Percentiles rank a stretch among this genome's conserved stretches.
phyloP scores from a whole-genome alignment of 345 rosid genomes.

The Populus alba region DNA sequence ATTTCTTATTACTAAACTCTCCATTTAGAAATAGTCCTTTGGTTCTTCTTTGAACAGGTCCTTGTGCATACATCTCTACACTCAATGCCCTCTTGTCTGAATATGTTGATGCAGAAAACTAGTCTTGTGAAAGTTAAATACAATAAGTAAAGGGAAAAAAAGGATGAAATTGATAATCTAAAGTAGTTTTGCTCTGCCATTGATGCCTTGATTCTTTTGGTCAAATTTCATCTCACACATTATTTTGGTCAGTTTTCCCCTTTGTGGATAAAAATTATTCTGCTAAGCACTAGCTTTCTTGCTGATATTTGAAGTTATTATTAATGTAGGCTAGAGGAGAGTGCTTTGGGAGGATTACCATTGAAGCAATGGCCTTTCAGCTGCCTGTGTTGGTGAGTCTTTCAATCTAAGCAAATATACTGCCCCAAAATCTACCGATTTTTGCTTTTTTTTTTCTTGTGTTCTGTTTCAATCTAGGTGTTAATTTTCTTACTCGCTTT shows the following conservation, averaged over 20 bases:
- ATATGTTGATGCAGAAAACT: no score
- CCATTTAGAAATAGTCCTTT: no score
- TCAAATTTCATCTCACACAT: no score
- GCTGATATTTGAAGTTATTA: not conserved
- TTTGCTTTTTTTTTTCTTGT: not conserved
- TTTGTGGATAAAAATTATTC: not conserved
- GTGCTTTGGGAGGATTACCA: conserved; percentile 61
- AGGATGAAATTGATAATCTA: not conserved
- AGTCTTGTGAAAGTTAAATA: not conserved
- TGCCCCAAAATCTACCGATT: not conserved
- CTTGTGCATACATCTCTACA: no score
- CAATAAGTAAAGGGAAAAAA: not conserved
- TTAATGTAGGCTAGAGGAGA: conserved; percentile 44
- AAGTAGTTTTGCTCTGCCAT: not conserved
- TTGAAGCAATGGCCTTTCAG: conserved; percentile 63
- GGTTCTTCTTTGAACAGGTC: no score
- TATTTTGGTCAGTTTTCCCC: not conserved
- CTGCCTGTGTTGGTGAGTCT: conserved; percentile 50
- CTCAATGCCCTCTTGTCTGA: no score
- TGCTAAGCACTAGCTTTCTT: not conserved
- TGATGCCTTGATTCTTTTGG: not conserved
- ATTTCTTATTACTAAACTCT: not conserved
- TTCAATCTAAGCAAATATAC: not conserved
- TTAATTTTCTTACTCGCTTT: no score
- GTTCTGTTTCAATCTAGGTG: no score